Base-by-base conservation (phyloP, 129 eudicot genomes). In the Rutidosis leptorrhynchoides region DNA sequence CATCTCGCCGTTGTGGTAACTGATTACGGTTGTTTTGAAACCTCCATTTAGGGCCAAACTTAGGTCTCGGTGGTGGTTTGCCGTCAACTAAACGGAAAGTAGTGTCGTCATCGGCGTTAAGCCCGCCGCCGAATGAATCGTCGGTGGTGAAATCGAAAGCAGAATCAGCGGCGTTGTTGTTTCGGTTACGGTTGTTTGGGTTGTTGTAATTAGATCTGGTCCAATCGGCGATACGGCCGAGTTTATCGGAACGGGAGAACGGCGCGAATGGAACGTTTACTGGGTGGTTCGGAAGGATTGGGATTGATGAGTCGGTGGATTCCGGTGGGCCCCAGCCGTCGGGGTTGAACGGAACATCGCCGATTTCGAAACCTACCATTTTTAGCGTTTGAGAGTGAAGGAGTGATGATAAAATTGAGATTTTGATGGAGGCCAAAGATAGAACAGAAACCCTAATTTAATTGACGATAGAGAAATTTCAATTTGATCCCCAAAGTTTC, bases 291-390 rank as follows among this genome's bases (percentile, higher is more conserved):
- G 85, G 78, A 32, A 72, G 60, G 68, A 79, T 3, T 1, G 76
- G 19, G 42, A 77, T 19, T 23, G 70, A 10, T 6, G 77, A 63
- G 10, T 35, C 43, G 62, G 80, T 27, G 62, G 96, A 56, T 1
- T 90, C 93, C 11, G 82, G 84, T 2, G 95, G 97, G 4, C 97
- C 97, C 97, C 97, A 90, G 0, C 97, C 97, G 72, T 90, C 97
- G 62, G 92, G 80, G 45, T 90, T 90, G 85, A 82, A 90, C 0
- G 97, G 92, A 0, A 90, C 97, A 11, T 83, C 65, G 51, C 78
- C 87, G 30, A 90, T 68, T 46, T 84, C 85, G 61, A 90, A 87
- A 5, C 78, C 79, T 5, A 79, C 87, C 87, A 81, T 87, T 22
- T 11, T 53, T 48, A 15, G 54, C 1, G n/a, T 45, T 17, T 51